Evolutionary conservation across 345 rosid genomes (phyloP), one percentile per base, ranked within the genome.

Genomic region (Crucihimalaya himalaica): DNA sequence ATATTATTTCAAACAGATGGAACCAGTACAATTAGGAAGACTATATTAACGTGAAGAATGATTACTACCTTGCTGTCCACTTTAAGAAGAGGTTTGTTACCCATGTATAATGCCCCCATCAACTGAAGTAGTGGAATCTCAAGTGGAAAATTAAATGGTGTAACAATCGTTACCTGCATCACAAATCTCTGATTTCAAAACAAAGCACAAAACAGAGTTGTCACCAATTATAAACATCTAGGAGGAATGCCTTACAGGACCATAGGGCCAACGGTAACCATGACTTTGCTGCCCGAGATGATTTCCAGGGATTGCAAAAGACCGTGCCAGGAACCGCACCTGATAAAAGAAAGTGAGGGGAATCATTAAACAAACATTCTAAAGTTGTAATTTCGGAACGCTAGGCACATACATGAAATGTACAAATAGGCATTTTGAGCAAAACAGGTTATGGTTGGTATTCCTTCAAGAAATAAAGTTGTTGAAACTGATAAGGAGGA

Each of bases 51-150:
- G 42, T 56, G 39, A 25, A 10, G 21, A 11, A 19, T 1, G 23
- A 52, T 68, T 6, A 31, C 52, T 73, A 92, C 99, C 99, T 95
- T 92, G 87, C 97, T 87, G 78, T 95, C 99, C 58, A 92, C 99
- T 81, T 95, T 95, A 48, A 92, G 88, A 73, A 90, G 62, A 28
- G 97, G 96, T 76, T 95, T 95, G 88, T 95, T 95, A 71, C 99
- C 99, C 99, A 95, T 93, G 66, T 89, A 95, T 53, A 95, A 80
- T 34, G 99, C 97, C 56, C 97, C 99, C 99, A 95, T 89, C 84
- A 95, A 46, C 83, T 95, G 99, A 81, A 95, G 97, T 40, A 87
- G 79, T 0, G 99, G 99, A 82, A 95, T 95, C 90, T 95, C 99
- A 27, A 95, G 82, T 8, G 99, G 97, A 68, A 95, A 95, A 79